Percentiles rank a stretch among this genome's conserved stretches.
Evolutionary conservation across 441 rosid species (phyloP).

Genomic region (Sinapis alba): DNA sequence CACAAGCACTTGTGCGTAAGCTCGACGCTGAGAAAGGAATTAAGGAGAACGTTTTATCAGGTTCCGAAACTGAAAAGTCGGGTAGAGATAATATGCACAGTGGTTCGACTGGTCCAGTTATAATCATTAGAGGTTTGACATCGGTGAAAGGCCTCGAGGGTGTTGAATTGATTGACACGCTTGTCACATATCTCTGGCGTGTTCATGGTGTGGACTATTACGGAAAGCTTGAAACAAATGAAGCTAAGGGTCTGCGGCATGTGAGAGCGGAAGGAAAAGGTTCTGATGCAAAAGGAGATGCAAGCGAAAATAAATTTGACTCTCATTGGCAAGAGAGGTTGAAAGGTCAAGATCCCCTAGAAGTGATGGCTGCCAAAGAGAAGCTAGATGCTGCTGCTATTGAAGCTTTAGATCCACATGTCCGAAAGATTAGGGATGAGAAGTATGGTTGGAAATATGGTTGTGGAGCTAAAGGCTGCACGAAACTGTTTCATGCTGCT

Average conservation of each 20-base stretch:
- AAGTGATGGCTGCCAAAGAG: conserved; percentile 92
- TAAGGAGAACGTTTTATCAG: conserved; percentile 70
- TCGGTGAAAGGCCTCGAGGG: conserved; percentile 99
- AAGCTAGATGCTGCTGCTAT: conserved; percentile 88
- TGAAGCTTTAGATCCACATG: conserved; percentile 86
- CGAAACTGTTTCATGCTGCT: conserved; percentile 98
- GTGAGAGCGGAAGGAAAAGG: conserved; percentile 83
- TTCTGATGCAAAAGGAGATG: conserved; percentile 65
- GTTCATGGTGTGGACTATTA: conserved; percentile 96
- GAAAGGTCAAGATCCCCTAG: conserved; percentile 88
- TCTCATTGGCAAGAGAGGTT: conserved; percentile 87
- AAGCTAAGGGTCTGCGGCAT: conserved; percentile 91
- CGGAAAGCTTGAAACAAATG: conserved; percentile 83
- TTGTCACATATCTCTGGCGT: conserved; percentile 98
- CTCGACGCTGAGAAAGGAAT: conserved; percentile 90
- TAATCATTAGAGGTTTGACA: conserved; percentile 81
- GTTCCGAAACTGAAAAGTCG: conserved; percentile 68
- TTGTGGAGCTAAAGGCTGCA: conserved; percentile 99
- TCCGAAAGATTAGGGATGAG: conserved; percentile 97
- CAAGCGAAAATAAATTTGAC: conserved; percentile 85
- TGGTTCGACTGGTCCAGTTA: conserved; percentile 82
- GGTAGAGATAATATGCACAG: conserved; percentile 77
- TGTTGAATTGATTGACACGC: conserved; percentile 86
- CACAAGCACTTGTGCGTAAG: conserved; percentile 82
- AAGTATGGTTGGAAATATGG: conserved; percentile 99